Evolutionary conservation across 345 rosid genomes (phyloP).

Genomic region (Heritiera fomes): DNA sequence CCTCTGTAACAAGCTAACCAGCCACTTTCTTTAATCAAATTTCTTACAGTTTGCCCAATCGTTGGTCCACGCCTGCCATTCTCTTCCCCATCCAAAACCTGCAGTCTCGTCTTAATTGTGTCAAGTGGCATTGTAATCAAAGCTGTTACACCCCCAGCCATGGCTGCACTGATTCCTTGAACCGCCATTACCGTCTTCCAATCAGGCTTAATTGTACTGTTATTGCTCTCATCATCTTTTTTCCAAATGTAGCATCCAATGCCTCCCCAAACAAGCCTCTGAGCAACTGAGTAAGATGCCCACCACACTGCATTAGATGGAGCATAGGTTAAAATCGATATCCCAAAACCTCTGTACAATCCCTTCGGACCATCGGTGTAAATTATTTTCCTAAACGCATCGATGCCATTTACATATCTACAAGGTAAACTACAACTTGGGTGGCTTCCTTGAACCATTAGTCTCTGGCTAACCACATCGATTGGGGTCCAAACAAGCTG

Average conservation of each 20-base stretch:
- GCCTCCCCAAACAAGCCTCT: conserved; percentile 59
- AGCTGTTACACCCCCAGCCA: conserved; percentile 95
- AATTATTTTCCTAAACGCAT: conserved; percentile 72
- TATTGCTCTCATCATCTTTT: conserved; percentile 40
- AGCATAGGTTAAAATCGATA: conserved; percentile 81
- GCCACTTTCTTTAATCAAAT: conserved; percentile 84
- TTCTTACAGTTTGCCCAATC: conserved; percentile 67
- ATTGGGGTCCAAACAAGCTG: conserved; percentile 96
- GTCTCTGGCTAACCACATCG: conserved; percentile 92
- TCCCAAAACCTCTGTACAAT: conserved; percentile 83
- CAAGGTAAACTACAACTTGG: conserved; percentile 45
- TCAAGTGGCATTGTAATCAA: conserved; percentile 92
- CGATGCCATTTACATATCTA: conserved; percentile 71
- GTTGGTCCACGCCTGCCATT: conserved; percentile 72
- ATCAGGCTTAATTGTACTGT: conserved; percentile 53
- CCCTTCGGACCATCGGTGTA: conserved; percentile 65
- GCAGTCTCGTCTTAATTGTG: conserved; percentile 91
- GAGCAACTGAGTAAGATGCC: conserved; percentile 79
- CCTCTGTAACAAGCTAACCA: conserved; percentile 95
- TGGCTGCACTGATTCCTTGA: conserved; percentile 92
- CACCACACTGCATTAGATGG: conserved; percentile 91
- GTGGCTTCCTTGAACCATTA: conserved; percentile 73
- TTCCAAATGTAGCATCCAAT: conserved; percentile 52
- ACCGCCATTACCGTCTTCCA: conserved; percentile 75
- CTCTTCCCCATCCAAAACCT: conserved; percentile 79